Percentiles rank a stretch among this genome's conserved stretches.
Evolutionary conservation across 2,329 filamentous ascomycete genomes (phyloP).

Genomic region (Colletotrichum melonis): DNA sequence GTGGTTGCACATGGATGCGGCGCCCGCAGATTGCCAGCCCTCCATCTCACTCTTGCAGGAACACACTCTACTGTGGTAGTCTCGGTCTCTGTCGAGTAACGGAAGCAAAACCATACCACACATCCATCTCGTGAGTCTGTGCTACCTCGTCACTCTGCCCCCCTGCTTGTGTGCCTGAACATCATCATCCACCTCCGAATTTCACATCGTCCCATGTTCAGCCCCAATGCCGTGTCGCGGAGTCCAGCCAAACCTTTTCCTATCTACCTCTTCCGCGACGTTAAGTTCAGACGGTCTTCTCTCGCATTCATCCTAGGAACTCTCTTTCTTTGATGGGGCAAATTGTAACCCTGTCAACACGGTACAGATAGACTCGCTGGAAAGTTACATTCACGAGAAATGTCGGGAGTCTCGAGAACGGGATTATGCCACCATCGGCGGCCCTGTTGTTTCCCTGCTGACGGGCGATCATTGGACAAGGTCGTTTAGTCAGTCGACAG

Average conservation of each 20-base stretch:
- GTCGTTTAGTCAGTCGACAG: neutral
- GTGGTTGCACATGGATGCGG: slow-evolving; percentile 18
- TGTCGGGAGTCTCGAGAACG: neutral
- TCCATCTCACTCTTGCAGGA: neutral
- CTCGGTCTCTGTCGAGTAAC: neutral
- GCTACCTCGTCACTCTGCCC: neutral
- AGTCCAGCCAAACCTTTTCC: neutral
- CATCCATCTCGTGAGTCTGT: slow-evolving; percentile 15
- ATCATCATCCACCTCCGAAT: neutral
- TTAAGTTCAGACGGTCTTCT: neutral
- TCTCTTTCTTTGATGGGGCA: neutral
- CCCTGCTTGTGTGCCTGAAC: slow-evolving; percentile 4
- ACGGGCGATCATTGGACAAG: slow-evolving; percentile 4
- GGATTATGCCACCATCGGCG: neutral
- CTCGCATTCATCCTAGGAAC: neutral
- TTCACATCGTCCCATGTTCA: neutral
- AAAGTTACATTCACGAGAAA: neutral
- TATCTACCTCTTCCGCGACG: neutral
- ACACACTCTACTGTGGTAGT: neutral
- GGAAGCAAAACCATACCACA: neutral
- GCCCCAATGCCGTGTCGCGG: neutral
- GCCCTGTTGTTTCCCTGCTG: neutral
- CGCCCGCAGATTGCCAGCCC: neutral
- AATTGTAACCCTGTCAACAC: neutral
- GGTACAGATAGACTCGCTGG: neutral